Conservation (phyloP, 2,329 filamentous ascomycete genomes). For the Trichoderma lentiforme region DNA sequence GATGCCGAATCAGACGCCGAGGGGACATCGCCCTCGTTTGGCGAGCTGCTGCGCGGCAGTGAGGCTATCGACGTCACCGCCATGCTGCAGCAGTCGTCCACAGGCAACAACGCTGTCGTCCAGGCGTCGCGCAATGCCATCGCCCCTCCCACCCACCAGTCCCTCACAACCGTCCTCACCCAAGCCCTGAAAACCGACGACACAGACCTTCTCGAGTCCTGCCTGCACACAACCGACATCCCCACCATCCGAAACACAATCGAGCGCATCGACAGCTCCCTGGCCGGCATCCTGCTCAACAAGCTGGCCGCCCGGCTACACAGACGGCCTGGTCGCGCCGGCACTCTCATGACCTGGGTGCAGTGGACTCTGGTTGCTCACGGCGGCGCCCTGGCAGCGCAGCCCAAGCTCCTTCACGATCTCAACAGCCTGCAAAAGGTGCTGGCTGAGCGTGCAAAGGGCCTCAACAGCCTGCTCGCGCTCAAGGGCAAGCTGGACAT, state of each 20-base stretch:
- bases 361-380: slow-evolving; percentile 93
- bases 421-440: slow-evolving; percentile 80
- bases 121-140: slow-evolving; percentile 47
- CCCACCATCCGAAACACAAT: slow-evolving; percentile 82
- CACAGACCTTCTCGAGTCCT: slow-evolving; percentile 82
- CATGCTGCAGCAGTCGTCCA: slow-evolving; percentile 43
- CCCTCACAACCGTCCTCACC: slow-evolving; percentile 85
- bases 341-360: slow-evolving; percentile 89
- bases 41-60: slow-evolving; percentile 73
- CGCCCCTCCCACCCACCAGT: slow-evolving; percentile 67
- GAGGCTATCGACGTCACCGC: slow-evolving; percentile 74
- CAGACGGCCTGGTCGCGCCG: slow-evolving; percentile 81
- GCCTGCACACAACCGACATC: slow-evolving; percentile 75
- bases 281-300: slow-evolving; percentile 74
- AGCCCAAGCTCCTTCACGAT: slow-evolving; percentile 76
- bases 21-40: slow-evolving; percentile 67
- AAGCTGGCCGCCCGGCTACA: slow-evolving; percentile 86
- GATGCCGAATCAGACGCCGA: slow-evolving; percentile 45
- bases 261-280: slow-evolving; percentile 79
- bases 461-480: slow-evolving; percentile 75
- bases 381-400: slow-evolving; percentile 83
- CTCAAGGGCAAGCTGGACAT: slow-evolving; percentile 96
- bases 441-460: slow-evolving; percentile 78
- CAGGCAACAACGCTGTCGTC: slow-evolving; percentile 32
- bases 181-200: slow-evolving; percentile 94